Evolutionary conservation across 2,329 filamentous ascomycete genomes (phyloP).

Genomic region (Cryphonectria parasitica): DNA sequence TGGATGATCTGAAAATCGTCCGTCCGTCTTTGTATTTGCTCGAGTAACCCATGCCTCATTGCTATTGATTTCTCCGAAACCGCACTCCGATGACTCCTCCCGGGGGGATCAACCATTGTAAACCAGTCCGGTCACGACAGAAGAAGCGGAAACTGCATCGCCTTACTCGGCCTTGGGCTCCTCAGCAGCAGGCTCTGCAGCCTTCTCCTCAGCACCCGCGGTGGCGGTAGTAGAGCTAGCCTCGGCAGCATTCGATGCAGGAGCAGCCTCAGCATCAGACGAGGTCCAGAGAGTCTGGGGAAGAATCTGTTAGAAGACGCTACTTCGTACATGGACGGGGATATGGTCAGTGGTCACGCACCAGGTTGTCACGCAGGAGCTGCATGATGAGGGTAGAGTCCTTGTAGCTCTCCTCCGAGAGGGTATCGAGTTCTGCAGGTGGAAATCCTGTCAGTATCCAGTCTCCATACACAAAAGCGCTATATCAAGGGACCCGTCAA

Average conservation of each 20-base stretch:
- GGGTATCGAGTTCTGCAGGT: slow-evolving; percentile 81
- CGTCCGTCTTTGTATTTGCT: slow-evolving; percentile 47
- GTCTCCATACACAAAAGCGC: neutral
- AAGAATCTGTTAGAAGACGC: slow-evolving; percentile 36
- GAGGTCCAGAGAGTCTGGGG: slow-evolving; percentile 96
- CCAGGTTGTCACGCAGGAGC: slow-evolving; percentile 94
- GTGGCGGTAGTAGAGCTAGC: slow-evolving; percentile 54
- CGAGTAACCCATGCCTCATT: slow-evolving; percentile 56
- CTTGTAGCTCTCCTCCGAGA: slow-evolving; percentile 99
- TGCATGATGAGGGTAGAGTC: slow-evolving; percentile 99
- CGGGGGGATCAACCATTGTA: slow-evolving; percentile 48
- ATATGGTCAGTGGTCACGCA: slow-evolving; percentile 47
- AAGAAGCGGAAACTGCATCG: slow-evolving; percentile 39
- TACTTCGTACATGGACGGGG: neutral
- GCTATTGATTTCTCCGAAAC: slow-evolving; percentile 55
- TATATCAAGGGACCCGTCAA: neutral
- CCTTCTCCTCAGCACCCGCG: slow-evolving; percentile 56
- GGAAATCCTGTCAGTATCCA: slow-evolving; percentile 18
- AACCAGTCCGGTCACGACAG: slow-evolving; percentile 46
- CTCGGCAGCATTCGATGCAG: slow-evolving; percentile 45
- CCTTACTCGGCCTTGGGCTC: slow-evolving; percentile 73
- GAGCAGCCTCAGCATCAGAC: slow-evolving; percentile 86
- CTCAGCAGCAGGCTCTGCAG: slow-evolving; percentile 57
- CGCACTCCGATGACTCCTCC: slow-evolving; percentile 65
- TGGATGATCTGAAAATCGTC: slow-evolving; percentile 42